phyloP scores from a whole-genome alignment of 2,329 filamentous ascomycete species.

The Talaromyces pinophilus region DNA sequence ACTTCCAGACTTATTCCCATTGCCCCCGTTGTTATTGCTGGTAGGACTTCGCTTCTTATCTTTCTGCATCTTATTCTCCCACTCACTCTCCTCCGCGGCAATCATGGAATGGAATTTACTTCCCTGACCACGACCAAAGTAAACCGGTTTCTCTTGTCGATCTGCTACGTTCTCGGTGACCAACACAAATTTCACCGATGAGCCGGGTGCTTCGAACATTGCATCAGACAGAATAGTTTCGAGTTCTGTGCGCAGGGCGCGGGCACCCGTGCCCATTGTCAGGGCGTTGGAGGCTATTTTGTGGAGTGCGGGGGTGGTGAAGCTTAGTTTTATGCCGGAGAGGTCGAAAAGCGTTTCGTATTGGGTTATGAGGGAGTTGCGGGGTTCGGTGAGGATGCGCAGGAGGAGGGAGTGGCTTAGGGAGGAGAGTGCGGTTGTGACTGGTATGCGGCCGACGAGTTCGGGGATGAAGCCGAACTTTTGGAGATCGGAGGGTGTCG shows the following conservation, averaged over 20 bases:
- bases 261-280: slow-evolving; percentile 73
- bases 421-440: slow-evolving; percentile 80
- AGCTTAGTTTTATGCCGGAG: slow-evolving; percentile 72
- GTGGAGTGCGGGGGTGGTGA: slow-evolving; percentile 78
- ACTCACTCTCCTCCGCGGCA: slow-evolving; percentile 53
- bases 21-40: neutral
- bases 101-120: slow-evolving; percentile 54
- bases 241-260: slow-evolving; percentile 77
- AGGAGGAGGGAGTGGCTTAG: slow-evolving; percentile 69
- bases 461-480: slow-evolving; percentile 90
- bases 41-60: slow-evolving; percentile 31
- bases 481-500: slow-evolving; percentile 75
- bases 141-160: slow-evolving; percentile 58
- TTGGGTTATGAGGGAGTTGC: slow-evolving; percentile 83
- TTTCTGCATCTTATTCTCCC: slow-evolving; percentile 46
- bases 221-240: slow-evolving; percentile 75
- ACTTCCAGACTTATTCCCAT: slow-evolving; percentile 23
- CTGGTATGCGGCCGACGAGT: slow-evolving; percentile 91
- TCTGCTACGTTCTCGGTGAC: slow-evolving; percentile 70
- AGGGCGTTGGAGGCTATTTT: slow-evolving; percentile 74
- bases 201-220: slow-evolving; percentile 75
- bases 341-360: slow-evolving; percentile 87
- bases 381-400: slow-evolving; percentile 87
- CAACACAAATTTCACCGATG: slow-evolving; percentile 68
- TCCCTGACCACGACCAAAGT: slow-evolving; percentile 54